Conservation (phyloP, 2,329 filamentous ascomycete species). For the Thelonectria discophora region DNA sequence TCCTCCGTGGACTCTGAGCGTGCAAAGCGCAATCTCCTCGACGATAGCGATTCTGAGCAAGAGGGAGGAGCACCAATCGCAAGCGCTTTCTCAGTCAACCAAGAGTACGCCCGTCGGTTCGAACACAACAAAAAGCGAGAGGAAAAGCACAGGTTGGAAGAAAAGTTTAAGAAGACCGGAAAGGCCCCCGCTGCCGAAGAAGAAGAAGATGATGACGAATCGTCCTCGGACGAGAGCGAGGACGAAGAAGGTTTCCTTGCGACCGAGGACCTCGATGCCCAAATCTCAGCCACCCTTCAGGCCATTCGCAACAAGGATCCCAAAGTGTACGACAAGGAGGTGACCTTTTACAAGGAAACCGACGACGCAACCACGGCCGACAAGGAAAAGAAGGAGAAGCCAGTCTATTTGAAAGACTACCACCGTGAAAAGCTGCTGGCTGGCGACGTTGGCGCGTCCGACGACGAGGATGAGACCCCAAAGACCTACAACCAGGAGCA, state of each 20-base stretch:
- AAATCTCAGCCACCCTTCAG: constrained; percentile 86
- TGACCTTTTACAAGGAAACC: constrained; percentile 79
- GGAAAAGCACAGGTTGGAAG: constrained; percentile 83
- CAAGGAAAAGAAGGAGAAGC: constrained; percentile 76
- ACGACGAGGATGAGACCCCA: constrained; percentile 64
- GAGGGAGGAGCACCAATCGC: constrained; percentile 53
- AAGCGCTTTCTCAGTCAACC: constrained; percentile 80
- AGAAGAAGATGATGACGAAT: constrained; percentile 61
- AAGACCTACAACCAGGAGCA: constrained; percentile 90
- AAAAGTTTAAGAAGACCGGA: constrained; percentile 73
- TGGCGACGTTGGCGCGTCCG: constrained; percentile 69
- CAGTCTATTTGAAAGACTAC: constrained; percentile 88
- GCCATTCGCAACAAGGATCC: constrained; percentile 93
- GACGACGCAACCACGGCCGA: constrained; percentile 52
- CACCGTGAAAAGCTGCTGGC: constrained; percentile 89
- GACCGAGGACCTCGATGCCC: constrained; percentile 83
- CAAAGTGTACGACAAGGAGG: constrained; percentile 82
- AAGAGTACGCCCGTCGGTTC: constrained; percentile 87
- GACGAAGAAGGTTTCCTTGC: constrained; percentile 90
- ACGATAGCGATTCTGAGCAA: constrained; percentile 63
- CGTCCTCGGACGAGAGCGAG: constrained; percentile 81
- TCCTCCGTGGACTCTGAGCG: constrained; percentile 46
- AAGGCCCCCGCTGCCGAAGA: constrained; percentile 55
- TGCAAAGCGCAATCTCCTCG: constrained; percentile 61
- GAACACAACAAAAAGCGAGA: constrained; percentile 98